Conservation (phyloP, 2,329 filamentous ascomycete species). For the Colletotrichum sp. region DNA sequence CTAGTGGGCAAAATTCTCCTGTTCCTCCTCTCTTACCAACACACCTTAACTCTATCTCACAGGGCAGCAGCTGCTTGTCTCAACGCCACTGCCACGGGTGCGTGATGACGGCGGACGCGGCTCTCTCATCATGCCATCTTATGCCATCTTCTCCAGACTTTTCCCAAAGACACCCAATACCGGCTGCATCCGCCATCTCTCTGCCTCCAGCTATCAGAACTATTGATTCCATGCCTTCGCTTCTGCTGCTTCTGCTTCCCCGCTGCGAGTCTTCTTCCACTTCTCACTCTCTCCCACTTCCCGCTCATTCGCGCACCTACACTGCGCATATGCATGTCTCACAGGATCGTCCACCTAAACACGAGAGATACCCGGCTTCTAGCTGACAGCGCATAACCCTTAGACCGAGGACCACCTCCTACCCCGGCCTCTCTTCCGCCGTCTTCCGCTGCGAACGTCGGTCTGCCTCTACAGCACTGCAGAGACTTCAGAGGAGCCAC, state of each 20-base stretch:
- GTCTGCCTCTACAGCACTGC: background rate
- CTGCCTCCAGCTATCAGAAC: background rate
- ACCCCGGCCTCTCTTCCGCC: background rate
- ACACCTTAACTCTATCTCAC: background rate
- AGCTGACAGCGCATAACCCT: constrained; percentile 7
- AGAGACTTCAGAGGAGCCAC: background rate
- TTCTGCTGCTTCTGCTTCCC: background rate
- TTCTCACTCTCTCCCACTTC: background rate
- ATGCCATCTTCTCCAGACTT: background rate
- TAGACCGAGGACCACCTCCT: background rate
- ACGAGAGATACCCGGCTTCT: background rate
- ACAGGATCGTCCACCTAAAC: background rate
- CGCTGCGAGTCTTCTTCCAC: background rate
- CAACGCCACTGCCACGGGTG: background rate
- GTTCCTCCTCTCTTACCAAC: background rate
- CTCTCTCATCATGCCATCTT: background rate
- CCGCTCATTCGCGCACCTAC: background rate
- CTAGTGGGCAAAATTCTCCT: background rate
- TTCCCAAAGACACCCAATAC: background rate
- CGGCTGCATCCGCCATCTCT: background rate
- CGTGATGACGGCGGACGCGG: background rate
- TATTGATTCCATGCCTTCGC: background rate
- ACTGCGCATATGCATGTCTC: constrained; percentile 5
- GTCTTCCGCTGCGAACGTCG: background rate
- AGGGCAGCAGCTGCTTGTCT: background rate